Percentiles rank a stretch among this genome's conserved stretches.
Evolutionary conservation across 2,329 filamentous ascomycete genomes (phyloP).

Genomic region (Rasamsonia emersonii): DNA sequence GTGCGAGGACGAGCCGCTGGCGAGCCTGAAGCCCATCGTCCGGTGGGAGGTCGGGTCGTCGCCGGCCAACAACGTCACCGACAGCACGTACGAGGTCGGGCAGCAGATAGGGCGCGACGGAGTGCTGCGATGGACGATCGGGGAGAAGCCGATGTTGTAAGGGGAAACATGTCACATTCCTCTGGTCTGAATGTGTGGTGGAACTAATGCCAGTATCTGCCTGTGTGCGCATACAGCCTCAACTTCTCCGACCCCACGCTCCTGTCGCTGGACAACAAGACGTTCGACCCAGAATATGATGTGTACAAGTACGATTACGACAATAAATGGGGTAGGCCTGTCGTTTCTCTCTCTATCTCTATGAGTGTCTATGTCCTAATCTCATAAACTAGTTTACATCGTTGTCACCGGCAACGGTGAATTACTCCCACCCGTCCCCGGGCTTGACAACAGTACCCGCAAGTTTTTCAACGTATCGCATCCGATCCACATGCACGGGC

Average conservation of each 20-base stretch:
- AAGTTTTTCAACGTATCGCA: conserved; percentile 13
- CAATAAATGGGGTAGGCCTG: conserved; percentile 2
- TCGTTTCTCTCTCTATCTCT: background rate
- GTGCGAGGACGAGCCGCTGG: conserved; percentile 19
- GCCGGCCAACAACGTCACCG: conserved; percentile 11
- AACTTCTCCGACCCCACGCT: conserved; percentile 19
- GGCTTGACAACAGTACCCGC: background rate
- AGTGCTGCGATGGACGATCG: conserved; percentile 16
- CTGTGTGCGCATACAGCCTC: too few species aligned
- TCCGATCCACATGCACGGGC: conserved; percentile 22
- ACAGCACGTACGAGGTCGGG: conserved; percentile 15
- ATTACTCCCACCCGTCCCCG: background rate
- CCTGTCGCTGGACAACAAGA: conserved; percentile 15
- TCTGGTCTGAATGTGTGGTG: background rate
- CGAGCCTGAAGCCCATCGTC: conserved; percentile 17
- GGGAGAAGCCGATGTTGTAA: conserved; percentile 16
- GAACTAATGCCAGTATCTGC: too few species aligned
- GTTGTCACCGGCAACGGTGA: conserved; percentile 1
- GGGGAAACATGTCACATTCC: background rate
- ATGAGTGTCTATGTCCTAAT: background rate
- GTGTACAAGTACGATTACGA: conserved; percentile 11
- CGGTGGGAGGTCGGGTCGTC: conserved; percentile 15
- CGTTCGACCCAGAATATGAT: conserved; percentile 13
- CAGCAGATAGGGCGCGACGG: conserved; percentile 6
- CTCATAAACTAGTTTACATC: conserved; percentile 2